Percentiles rank a stretch among this genome's conserved stretches.
These are phyloP conservation scores for Boletus huronensis DNA, from an alignment of 768 basidiomycete species.

Conservation along the genomic window DNA sequence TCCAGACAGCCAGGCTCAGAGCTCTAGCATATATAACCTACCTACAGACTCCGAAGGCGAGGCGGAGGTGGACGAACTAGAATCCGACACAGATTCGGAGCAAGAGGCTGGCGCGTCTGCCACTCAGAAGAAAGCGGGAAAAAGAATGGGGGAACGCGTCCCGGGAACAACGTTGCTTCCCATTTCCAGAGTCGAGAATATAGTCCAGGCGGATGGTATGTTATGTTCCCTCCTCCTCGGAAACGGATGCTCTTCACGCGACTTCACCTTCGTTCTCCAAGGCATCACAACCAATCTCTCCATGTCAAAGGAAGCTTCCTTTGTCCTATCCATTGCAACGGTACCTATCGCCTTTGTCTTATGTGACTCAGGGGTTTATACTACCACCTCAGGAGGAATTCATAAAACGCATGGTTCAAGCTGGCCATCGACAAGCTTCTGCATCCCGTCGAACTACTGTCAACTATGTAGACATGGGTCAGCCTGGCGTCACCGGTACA, in stretches of 20 bases:
- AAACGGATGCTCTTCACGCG: conserved; percentile 13
- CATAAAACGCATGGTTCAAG: conserved; percentile 68
- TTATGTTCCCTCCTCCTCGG: conserved; percentile 33
- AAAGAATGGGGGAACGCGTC: conserved; percentile 40
- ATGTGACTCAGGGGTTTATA: conserved; percentile 10
- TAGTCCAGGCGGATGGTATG: conserved; percentile 75
- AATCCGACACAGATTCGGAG: conserved; percentile 33
- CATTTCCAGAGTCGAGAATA: conserved; percentile 63
- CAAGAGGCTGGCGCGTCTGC: conserved; percentile 24
- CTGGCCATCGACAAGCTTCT: conserved; percentile 63
- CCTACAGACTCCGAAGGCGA: conserved; percentile 35
- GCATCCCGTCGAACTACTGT: conserved; percentile 56
- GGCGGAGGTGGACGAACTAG: conserved; percentile 33
- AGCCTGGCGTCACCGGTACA: conserved; percentile 20
- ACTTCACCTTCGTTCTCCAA: conserved; percentile 24
- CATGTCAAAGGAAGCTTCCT: conserved; percentile 73
- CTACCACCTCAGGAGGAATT: conserved; percentile 68
- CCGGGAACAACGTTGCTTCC: conserved; percentile 71
- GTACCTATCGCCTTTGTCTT: conserved; percentile 37
- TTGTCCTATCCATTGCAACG: conserved; percentile 71
- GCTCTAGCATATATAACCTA: conserved; percentile 30
- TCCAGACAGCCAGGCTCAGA: conserved; percentile 20
- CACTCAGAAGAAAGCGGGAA: conserved; percentile 27
- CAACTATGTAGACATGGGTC: conserved; percentile 75
- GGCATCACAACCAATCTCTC: conserved; percentile 60